Evolutionary conservation across 176 grass and related monocot species (phyloP).

Genomic region (Rhynchospora tenuis): DNA sequence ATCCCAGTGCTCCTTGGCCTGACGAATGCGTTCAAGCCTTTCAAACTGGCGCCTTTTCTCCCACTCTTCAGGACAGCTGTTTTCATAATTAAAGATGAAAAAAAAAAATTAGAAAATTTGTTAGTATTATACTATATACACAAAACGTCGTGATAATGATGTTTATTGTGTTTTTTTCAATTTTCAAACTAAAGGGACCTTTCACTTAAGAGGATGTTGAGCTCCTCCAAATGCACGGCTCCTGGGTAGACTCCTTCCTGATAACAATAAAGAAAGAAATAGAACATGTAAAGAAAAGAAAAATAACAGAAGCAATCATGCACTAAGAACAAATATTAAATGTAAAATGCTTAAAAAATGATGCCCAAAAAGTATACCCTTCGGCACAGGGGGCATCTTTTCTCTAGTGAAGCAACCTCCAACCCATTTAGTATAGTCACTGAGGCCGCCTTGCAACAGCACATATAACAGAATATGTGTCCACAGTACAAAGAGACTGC

Average conservation of each 20-base stretch:
- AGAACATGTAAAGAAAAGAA: neutral
- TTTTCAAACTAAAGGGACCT: constrained; percentile 33
- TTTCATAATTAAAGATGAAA: neutral
- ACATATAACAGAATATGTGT: constrained; percentile 86
- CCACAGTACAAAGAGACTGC: constrained; percentile 65
- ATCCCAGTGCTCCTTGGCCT: constrained; percentile 78
- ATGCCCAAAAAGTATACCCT: constrained; percentile 30
- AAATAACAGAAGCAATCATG: neutral
- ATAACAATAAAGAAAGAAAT: neutral
- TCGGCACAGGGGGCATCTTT: constrained; percentile 76
- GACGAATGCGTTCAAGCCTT: constrained; percentile 56
- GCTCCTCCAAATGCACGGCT: constrained; percentile 65
- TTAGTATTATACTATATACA: neutral
- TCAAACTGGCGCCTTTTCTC: constrained; percentile 43
- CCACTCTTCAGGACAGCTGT: constrained; percentile 84
- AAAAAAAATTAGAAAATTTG: neutral
- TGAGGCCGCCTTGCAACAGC: constrained; percentile 65
- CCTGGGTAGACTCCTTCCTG: constrained; percentile 61
- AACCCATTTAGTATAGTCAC: constrained; percentile 70
- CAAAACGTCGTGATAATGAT: neutral
- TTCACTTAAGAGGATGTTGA: constrained; percentile 59
- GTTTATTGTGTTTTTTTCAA: neutral
- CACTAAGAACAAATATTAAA: neutral
- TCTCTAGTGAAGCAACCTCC: constrained; percentile 38
- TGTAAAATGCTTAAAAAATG: neutral